Base-by-base conservation (phyloP, 1,284 basidiomycete genomes). In the Rhodotorula sp. region DNA sequence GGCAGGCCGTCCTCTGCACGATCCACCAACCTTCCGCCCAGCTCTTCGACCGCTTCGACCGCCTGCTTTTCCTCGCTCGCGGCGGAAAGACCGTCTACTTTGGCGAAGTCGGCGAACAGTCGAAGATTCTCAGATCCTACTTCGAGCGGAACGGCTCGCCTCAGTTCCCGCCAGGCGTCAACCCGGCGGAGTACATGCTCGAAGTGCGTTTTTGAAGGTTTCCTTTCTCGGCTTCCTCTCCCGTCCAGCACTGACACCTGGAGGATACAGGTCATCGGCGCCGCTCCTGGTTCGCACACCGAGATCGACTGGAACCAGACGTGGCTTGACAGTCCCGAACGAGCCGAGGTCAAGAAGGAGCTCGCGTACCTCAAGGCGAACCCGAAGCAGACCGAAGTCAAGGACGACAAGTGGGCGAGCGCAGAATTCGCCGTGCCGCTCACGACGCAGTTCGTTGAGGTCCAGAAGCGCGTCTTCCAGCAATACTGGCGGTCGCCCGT, bases 301-400 rank as follows among this genome's bases (percentile, higher is more conserved):
- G 87, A 87, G 0, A 85, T 85, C 31, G 89, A 91, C 75, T 92
- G 90, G 90, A 87, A 87, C 70, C 85, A 90, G 73, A 83, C 90
- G 46, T 90, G 89, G 89, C 77, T 84, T 37, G 81, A 80, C 75
- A 84, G 78, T 56, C 73, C 79, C 30, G 83, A 85, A 73, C 80
- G 81, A 57, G 75, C 72, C 4, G 75, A 55, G 2, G 81, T 84
- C 54, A 78, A 80, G 46, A 74, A 78, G 15, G 80, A 84, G 68
- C 80, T 85, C 11, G 80, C 79, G n/a, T 69, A 71, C 1, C 77
- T 84, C 72, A 82, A 83, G 72, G 70, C 71, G 26, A 71, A 72
- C 61, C 62, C 64, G 55, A 54, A 55, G 63, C 24, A 50, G 11
- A 40, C 46, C 28, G 62, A 62, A n/a, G 31, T 26, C 71, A n/a